phyloP scores from a whole-genome alignment of 371 early-diverging fungal species.

The Saksenaea oblongispora region DNA sequence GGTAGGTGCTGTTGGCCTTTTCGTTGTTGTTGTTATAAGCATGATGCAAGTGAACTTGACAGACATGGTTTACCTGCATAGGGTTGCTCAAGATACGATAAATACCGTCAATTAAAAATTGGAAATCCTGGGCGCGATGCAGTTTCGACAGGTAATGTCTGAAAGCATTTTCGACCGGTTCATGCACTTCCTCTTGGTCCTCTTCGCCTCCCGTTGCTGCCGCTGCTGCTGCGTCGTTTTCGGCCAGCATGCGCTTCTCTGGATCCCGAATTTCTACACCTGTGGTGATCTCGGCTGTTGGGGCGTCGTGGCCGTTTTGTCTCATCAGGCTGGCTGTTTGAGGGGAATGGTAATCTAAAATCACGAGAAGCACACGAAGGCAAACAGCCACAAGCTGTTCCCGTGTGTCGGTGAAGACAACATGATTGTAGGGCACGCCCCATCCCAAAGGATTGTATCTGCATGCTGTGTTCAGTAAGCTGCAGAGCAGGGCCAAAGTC shows the following conservation, averaged over 20 bases:
- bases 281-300: constrained; percentile 12
- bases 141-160: constrained; percentile 74
- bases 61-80: constrained; percentile 56
- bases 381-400: constrained; percentile 74
- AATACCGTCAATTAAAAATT: constrained; percentile 72
- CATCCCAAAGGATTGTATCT: constrained; percentile 85
- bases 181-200: constrained; percentile 4
- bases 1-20: constrained; percentile 72
- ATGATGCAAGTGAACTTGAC: not conserved
- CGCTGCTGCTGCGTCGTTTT: constrained; percentile 21
- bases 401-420: constrained; percentile 67
- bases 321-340: constrained; percentile 25
- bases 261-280: constrained; percentile 22
- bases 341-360: constrained; percentile 71
- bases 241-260: constrained; percentile 18
- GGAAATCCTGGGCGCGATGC: constrained; percentile 79
- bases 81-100: constrained; percentile 78
- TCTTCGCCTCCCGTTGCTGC: not conserved
- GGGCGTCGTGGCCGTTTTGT: constrained; percentile 18
- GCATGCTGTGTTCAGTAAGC: constrained; percentile 77
- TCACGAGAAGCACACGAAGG: constrained; percentile 65
- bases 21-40: not conserved
- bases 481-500: constrained; percentile 78
- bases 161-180: constrained; percentile 65
- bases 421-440: constrained; percentile 86